Evolutionary conservation across 2,329 filamentous ascomycete genomes (phyloP), one percentile per base, ranked within the genome.

Genomic region (Xylariaceae sp.): DNA sequence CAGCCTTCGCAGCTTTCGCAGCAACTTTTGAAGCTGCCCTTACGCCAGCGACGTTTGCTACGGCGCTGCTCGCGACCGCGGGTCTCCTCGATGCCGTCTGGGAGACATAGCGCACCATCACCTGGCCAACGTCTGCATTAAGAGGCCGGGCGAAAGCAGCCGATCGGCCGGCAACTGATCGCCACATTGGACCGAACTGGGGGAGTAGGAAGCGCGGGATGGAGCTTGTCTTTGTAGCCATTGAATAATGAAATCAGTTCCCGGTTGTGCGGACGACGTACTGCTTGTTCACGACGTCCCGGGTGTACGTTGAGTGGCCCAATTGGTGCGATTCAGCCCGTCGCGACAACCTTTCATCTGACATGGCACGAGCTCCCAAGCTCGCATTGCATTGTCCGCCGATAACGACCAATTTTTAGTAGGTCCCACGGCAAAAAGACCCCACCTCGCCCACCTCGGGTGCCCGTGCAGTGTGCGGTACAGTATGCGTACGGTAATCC

Each of bases 151-250:
- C 56, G 30, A 72, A 63, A 53, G 70, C 67, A 47, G 62, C 61
- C 58, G 68, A 58, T 54, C 75, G 67, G 57, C 73, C 69, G 23
- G 75, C 23, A 30, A 30, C 67, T 49, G 64, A 65, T 15, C 78
- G 78, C 83, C 84, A 86, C 68, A 85, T 76, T 35, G 78, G 75
- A 57, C 82, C 76, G 66, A 82, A 79, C 62, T 84, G 80, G 3
- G 87, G 87, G 47, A 89, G 80, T n/a, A 89, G 80, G 70, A 89
- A 89, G 51, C 81, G 81, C 35, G 86, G 86, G 62, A 89, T 88
- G 63, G 78, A 72, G 23, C 77, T 74, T n/a, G 77, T 74, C 44
- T 78, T 78, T 50, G 73, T 68, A 54, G 79, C 72, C 78, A 83
- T 77, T 56, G 48, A n/a, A 35, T 30, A 10, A 30, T 2, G 42